Base-by-base conservation (phyloP, 768 basidiomycete genomes). In the Kwoniella dendrophila region DNA sequence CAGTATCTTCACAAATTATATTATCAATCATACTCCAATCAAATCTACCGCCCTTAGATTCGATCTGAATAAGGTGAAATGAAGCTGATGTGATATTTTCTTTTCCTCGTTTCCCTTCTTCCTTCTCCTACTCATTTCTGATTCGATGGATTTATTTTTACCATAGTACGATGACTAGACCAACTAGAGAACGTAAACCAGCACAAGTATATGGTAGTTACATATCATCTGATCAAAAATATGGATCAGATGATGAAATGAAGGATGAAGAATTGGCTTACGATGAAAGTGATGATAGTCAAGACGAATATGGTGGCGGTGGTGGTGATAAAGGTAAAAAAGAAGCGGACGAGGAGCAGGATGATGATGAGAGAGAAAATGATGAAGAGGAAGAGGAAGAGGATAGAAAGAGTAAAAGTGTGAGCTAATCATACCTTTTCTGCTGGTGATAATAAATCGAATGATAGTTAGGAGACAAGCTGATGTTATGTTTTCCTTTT, bases 201-300 rank as follows among this genome's bases (percentile, higher is more conserved):
- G 47, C 59, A 11, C 59, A 26, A 7, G 40, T 52, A 4, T 60
- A 34, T 43, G 59, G 59, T 6, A 52, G 32, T n/a, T 33, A 32
- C 8, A 34, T 33, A 24, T 51, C 49, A 2, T 53, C 50, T 8
- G 59, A 60, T 26, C 49, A 43, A 36, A n/a, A 29, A 10, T 51
- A 53, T 24, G 50, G 50, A 22, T 60, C 59, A 18, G 59, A 50
- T n/a, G 58, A 59, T 27, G 58, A 59, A 26, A 29, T 27, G 6
- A 32, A 51, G 18, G 38, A 44, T 14, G 56, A 58, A 1, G 40
- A 12, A 3, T 24, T 34, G 5, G 45, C 18, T 18, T 24, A 30
- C 36, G 40, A 26, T 8, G 59, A 43, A n/a, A 40, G 33, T 29
- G 59, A 60, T 18, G 41, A 34, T 30, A 34, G 22, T 26, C 34